phyloP scores from a whole-genome alignment of 2,329 filamentous ascomycete genomes.

The Ceratocystis albifundus region DNA sequence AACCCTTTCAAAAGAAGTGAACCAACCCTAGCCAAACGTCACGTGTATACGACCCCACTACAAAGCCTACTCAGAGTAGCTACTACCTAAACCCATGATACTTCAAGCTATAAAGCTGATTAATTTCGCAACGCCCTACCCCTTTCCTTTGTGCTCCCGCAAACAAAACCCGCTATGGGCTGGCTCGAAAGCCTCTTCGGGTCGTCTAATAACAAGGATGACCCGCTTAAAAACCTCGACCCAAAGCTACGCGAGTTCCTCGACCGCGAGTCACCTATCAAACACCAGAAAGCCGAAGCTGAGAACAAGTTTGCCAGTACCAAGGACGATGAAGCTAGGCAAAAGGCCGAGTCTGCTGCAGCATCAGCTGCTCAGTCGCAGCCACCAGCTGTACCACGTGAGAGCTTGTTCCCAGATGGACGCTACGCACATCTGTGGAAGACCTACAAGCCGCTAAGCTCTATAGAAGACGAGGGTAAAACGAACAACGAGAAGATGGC shows the following conservation, averaged over 20 bases:
- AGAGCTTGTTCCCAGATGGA: slow-evolving; percentile 48
- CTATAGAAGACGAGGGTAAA: slow-evolving; percentile 57
- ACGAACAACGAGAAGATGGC: slow-evolving; percentile 69
- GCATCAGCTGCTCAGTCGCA: slow-evolving; percentile 21
- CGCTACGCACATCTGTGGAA: slow-evolving; percentile 81
- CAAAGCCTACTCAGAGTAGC: background rate
- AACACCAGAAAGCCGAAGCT: slow-evolving; percentile 39
- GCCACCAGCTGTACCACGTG: slow-evolving; percentile 34
- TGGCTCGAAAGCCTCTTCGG: slow-evolving; percentile 46
- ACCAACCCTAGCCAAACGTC: too few relatives aligned
- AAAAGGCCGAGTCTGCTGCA: slow-evolving; percentile 26
- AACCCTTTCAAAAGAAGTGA: too few relatives aligned
- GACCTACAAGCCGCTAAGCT: slow-evolving; percentile 62
- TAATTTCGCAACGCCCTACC: background rate
- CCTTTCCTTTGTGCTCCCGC: background rate
- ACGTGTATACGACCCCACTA: background rate
- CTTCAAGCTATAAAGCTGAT: background rate
- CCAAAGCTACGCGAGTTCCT: slow-evolving; percentile 75
- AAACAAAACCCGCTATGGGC: slow-evolving; percentile 36
- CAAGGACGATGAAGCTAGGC: slow-evolving; percentile 14
- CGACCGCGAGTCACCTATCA: slow-evolving; percentile 66
- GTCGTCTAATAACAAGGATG: slow-evolving; percentile 34
- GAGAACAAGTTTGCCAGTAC: slow-evolving; percentile 22
- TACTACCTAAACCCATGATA: background rate
- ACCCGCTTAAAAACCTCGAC: slow-evolving; percentile 64